Conservation (phyloP, 352 stramenopile genomes). For the Globisporangium spinosum region DNA sequence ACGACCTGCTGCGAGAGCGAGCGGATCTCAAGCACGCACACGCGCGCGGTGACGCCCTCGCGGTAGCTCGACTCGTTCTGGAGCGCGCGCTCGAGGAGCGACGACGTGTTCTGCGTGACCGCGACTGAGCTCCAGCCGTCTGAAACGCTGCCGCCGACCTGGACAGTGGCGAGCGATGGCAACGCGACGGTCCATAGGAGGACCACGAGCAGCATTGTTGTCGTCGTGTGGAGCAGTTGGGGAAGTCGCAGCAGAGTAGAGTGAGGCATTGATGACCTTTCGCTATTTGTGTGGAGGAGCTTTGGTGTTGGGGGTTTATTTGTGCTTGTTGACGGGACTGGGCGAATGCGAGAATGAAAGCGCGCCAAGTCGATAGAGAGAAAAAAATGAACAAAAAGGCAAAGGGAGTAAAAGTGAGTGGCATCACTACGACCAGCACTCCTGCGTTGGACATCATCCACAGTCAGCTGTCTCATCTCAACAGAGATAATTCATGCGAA, state of each 20-base stretch:
- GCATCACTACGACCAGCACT: neutral
- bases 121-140: neutral
- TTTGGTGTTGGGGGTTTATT: neutral
- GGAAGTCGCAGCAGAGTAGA: neutral
- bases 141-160: neutral
- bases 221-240: no score
- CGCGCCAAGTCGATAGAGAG: neutral
- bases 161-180: neutral
- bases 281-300: neutral
- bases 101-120: neutral
- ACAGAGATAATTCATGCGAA: no score
- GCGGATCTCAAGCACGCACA: conserved; percentile 40
- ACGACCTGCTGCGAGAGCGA: conserved; percentile 46
- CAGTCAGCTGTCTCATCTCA: no score
- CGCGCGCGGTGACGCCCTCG: conserved; percentile 22
- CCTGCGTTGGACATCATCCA: neutral
- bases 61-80: conserved; percentile 26
- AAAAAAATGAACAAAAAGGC: neutral
- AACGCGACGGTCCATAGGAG: neutral
- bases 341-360: neutral
- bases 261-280: neutral
- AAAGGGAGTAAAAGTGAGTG: neutral
- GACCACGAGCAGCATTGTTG: neutral
- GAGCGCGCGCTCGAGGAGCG: neutral
- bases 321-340: neutral